Conservation (phyloP, 2,329 filamentous ascomycete species). For the Reticulascus tulasneorum region DNA sequence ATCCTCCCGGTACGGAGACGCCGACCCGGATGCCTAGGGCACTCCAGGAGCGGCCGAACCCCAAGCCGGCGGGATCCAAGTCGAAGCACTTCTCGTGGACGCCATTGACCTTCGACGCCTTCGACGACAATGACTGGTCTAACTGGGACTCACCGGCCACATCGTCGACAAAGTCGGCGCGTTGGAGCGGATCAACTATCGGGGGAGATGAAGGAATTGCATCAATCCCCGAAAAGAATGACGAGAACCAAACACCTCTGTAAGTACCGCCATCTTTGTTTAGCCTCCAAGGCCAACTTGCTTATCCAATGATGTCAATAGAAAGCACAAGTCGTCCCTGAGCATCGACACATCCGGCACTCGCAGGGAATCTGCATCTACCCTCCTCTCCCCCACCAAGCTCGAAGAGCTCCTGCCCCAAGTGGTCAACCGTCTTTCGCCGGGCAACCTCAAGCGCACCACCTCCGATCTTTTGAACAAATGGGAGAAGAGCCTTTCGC, state of each 20-base stretch:
- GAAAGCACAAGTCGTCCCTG: conserved; percentile 27
- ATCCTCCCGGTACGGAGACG: conserved; percentile 26
- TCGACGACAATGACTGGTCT: conserved; percentile 61
- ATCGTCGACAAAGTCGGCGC: conserved; percentile 49
- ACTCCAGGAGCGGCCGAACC: conserved; percentile 19
- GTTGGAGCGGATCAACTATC: conserved; percentile 62
- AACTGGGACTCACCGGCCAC: conserved; percentile 57
- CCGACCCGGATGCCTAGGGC: conserved; percentile 26
- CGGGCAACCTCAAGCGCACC: conserved; percentile 74
- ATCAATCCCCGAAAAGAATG: conserved; percentile 42
- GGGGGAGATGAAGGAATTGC: conserved; percentile 38
- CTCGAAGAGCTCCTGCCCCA: conserved; percentile 62
- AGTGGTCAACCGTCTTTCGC: conserved; percentile 66
- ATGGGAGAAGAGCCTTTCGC: conserved; percentile 76
- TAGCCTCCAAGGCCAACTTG: conserved; percentile 1
- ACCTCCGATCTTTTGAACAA: conserved; percentile 86
- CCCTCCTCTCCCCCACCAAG: conserved; percentile 34
- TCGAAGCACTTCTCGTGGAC: conserved; percentile 58
- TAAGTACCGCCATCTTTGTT: conserved; percentile 34
- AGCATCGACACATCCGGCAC: conserved; percentile 22
- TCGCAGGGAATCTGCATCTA: conserved; percentile 6
- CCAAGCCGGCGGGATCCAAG: conserved; percentile 30
- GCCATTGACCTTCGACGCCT: conserved; percentile 51
- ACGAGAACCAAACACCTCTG: conserved; percentile 43
- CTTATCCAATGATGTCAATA: conserved; percentile 17